Evolutionary conservation across 331 rosid species (phyloP).

Genomic region (Phaseolus coccineus): DNA sequence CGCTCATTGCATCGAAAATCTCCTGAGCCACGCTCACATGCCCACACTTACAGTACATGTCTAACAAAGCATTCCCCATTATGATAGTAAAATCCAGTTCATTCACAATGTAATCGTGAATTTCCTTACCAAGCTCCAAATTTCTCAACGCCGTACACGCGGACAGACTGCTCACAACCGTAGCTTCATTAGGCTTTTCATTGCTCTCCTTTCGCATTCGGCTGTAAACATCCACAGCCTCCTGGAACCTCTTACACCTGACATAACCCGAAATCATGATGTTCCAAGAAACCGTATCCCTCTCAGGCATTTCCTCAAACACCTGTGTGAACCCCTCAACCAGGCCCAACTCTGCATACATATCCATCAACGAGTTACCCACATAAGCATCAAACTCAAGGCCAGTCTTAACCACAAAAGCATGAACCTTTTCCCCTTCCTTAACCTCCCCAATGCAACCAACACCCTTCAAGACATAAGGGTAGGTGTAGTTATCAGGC

Average conservation of each 20-base stretch:
- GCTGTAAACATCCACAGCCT: constrained; percentile 57
- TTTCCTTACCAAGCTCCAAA: constrained; percentile 68
- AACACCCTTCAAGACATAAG: constrained; percentile 73
- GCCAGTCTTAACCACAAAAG: constrained; percentile 65
- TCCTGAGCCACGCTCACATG: constrained; percentile 51
- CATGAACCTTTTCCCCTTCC: constrained; percentile 70
- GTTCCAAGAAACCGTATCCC: constrained; percentile 75
- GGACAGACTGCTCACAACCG: constrained; percentile 71
- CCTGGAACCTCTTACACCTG: constrained; percentile 59
- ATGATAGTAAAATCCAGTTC: constrained; percentile 53
- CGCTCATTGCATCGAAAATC: constrained; percentile 61
- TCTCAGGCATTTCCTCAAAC: constrained; percentile 55
- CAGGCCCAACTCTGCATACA: constrained; percentile 61
- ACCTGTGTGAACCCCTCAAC: constrained; percentile 28
- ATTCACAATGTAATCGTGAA: constrained; percentile 56
- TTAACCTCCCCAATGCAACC: constrained; percentile 56
- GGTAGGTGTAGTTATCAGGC: constrained; percentile 83
- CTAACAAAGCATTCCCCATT: constrained; percentile 67
- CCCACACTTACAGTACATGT: constrained; percentile 81
- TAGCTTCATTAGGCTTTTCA: constrained; percentile 66
- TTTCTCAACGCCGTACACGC: constrained; percentile 66
- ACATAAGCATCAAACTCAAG: constrained; percentile 68
- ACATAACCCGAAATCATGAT: constrained; percentile 69
- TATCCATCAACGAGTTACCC: constrained; percentile 74
- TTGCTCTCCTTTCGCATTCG: constrained; percentile 61